phyloP scores from a whole-genome alignment of 129 eudicot species.

The Calendula officinalis region DNA sequence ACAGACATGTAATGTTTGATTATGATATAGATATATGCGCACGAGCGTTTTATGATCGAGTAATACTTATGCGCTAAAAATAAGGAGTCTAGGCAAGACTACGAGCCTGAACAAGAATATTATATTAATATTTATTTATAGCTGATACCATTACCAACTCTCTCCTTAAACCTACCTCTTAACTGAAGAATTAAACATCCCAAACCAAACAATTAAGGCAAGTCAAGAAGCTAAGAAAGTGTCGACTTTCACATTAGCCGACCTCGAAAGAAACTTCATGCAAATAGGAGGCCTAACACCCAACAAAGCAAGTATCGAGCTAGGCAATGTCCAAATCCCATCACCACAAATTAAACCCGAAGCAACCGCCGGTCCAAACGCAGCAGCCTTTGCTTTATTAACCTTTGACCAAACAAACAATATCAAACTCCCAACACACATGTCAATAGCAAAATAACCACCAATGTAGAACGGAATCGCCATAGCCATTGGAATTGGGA shows the following conservation, averaged over 20 bases:
- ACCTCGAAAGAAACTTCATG: constrained; percentile 84
- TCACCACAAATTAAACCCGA: constrained; percentile 97
- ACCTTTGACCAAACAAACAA: constrained; percentile 68
- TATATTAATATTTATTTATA: too few relatives aligned
- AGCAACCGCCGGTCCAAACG: constrained; percentile 94
- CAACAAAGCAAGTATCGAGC: constrained; percentile 77
- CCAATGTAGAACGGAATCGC: constrained; percentile 95
- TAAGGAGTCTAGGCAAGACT: too few relatives aligned
- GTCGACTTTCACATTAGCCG: constrained; percentile 49
- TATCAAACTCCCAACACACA: constrained; percentile 93
- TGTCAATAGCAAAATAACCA: constrained; percentile 77
- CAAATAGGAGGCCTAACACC: constrained; percentile 90
- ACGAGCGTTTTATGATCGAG: too few relatives aligned
- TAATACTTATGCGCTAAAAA: too few relatives aligned
- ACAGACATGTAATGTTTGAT: too few relatives aligned
- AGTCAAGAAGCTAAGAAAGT: constrained; percentile 38
- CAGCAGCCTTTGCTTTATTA: constrained; percentile 78
- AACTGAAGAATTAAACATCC: constrained; percentile 5
- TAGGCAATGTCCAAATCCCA: constrained; percentile 93
- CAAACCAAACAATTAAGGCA: constrained; percentile 10
- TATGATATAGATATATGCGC: too few relatives aligned
- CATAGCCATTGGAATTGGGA: constrained; percentile 99
- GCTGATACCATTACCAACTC: not conserved
- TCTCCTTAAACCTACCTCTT: constrained; percentile 13
- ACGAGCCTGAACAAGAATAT: too few relatives aligned